Base-by-base conservation (phyloP, 345 rosid genomes). In the Eucalyptus polyanthemos region DNA sequence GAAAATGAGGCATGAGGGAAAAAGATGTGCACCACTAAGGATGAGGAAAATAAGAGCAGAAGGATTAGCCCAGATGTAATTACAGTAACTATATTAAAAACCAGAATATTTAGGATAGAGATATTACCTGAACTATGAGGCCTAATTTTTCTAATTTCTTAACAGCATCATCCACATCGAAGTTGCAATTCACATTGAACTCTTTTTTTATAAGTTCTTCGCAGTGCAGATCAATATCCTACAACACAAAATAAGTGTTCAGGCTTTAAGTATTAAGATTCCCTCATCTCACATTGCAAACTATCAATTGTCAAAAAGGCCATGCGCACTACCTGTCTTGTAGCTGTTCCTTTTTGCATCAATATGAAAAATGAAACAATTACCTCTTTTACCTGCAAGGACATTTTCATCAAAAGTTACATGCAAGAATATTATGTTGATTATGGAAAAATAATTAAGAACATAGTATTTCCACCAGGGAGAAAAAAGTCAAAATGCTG, bases 301-400 rank as follows among this genome's bases (percentile, higher is more conserved):
- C 27, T 21, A 11, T 72, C 44, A 24, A 21, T 76, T 76, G 85
- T 76, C 85, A 76, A 88, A 88, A 31, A 69, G 7, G 17, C 65
- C 76, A 62, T 19, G 19, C 24, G 8, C 19, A 4, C 16, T 89
- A 93, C 95, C 94, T 90, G 91, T 90, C 89, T 91, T 9, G 92
- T 90, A 80, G 96, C 94, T 89, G 90, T 89, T 47, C 94, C 96
- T 56, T 95, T 93, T 88, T 92, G 93, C 95, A 95, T 95, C 91
- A 97, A 90, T 91, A 95, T 92, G 89, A 92, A 97, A 92, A 92
- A 93, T 1, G 96, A 94, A 53, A 97, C 89, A 17, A 97, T 95
- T 29, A 96, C 97, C 92, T 96, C 98, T 91, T 97, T 97, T n/a
- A 96, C 98, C 99, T 97, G 94, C 88, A 87, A 27, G 69, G 19